These are phyloP conservation scores for Heliamphora pulchella DNA, from an alignment of 179 eudicot genomes.

Conservation along the genomic window DNA sequence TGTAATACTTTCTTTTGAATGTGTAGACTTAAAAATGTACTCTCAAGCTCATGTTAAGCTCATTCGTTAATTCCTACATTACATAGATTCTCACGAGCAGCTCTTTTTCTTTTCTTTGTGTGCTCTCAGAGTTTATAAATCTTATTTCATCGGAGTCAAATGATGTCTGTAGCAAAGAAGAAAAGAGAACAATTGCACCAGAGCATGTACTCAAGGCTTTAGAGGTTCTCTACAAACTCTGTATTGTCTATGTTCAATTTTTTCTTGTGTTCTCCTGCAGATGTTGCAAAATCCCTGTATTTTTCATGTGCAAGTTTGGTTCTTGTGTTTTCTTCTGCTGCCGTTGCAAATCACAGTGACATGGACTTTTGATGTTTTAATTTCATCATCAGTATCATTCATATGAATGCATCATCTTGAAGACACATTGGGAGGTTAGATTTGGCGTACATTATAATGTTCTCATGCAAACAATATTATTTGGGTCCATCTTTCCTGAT, in stretches of 20 bases:
- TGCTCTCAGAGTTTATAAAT: slow-evolving; percentile 74
- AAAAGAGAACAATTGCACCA: slow-evolving; percentile 88
- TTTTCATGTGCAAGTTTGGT: no score
- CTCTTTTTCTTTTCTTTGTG: neutral
- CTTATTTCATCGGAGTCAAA: slow-evolving; percentile 94
- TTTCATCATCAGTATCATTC: neutral
- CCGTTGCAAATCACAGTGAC: neutral
- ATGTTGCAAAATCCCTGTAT: no score
- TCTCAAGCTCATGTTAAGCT: neutral
- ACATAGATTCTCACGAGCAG: neutral
- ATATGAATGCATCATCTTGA: neutral
- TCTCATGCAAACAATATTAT: neutral
- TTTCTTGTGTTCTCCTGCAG: neutral
- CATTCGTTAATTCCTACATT: neutral
- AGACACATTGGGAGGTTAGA: neutral
- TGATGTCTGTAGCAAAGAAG: slow-evolving; percentile 92
- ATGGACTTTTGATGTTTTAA: neutral
- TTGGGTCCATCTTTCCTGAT: neutral
- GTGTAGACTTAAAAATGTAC: neutral
- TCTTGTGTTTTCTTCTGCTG: neutral
- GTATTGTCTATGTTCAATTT: neutral
- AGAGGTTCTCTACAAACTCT: slow-evolving; percentile 41
- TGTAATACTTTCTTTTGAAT: neutral
- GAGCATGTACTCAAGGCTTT: slow-evolving; percentile 98
- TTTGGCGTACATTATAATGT: neutral